These are phyloP conservation scores for Anthracocystis panici-leucophaei DNA, from an alignment of 1,284 basidiomycete species.

Conservation along the genomic window DNA sequence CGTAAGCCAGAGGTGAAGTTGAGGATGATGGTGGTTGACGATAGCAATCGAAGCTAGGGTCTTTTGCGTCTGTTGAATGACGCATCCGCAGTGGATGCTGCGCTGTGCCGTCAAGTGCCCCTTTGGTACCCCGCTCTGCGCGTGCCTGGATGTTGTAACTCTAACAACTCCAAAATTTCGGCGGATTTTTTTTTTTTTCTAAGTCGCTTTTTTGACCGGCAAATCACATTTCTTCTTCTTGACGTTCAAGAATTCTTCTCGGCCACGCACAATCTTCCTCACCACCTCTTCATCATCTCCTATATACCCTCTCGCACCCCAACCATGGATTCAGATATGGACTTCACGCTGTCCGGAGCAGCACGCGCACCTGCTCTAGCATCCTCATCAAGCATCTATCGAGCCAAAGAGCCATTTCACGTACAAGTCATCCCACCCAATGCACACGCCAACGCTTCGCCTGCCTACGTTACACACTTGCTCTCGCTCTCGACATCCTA, in stretches of 20 bases:
- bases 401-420: slow-evolving; percentile 46
- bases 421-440: slow-evolving; percentile 44
- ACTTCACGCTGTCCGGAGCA: slow-evolving; percentile 43
- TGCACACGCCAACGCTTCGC: slow-evolving; percentile 33
- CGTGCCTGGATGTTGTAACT: neutral
- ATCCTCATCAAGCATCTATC: slow-evolving; percentile 24
- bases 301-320: too few species aligned
- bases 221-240: neutral
- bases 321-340: slow-evolving; percentile 37
- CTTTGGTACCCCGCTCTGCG: slow-evolving; percentile 17
- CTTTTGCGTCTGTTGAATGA: slow-evolving; percentile 38
- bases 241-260: neutral
- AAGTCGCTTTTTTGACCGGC: slow-evolving; percentile 1
- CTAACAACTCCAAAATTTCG: neutral
- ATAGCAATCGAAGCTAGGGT: slow-evolving; percentile 2
- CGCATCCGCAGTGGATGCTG: slow-evolving; percentile 24
- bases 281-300: neutral
- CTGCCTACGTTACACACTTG: slow-evolving; percentile 56
- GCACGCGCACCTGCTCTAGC: slow-evolving; percentile 37
- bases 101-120: neutral
- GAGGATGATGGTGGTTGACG: slow-evolving; percentile 6
- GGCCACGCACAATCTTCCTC: neutral
- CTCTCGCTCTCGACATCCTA: slow-evolving; percentile 46
- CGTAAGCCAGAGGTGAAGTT: neutral
- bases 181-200: slow-evolving; percentile 5